A percentile compares a stretch with the other conserved stretches of the same genome.
Conservation (phyloP, 345 rosid genomes). For the Raphanus raphanistrum region DNA sequence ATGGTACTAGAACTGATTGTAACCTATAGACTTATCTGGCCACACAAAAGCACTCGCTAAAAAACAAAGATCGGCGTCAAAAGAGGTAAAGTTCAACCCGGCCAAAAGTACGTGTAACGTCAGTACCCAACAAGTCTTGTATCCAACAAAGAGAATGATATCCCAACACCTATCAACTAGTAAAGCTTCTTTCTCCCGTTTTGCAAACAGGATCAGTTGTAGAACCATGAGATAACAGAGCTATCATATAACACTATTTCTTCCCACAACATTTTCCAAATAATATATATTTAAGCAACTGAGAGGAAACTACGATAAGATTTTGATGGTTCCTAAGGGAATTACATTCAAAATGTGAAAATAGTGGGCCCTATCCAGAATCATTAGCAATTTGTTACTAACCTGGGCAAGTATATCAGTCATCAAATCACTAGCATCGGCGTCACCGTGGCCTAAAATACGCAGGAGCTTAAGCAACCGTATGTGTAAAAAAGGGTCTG, state of each 20-base stretch:
- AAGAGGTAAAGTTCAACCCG: slow-evolving; percentile 2
- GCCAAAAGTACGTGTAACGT: not conserved
- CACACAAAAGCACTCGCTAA: not conserved
- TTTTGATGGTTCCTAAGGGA: not conserved
- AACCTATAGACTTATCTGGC: not conserved
- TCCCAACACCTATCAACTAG: slow-evolving; percentile 7
- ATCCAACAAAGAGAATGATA: slow-evolving; percentile 16
- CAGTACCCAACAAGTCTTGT: not conserved
- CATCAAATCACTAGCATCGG: slow-evolving; percentile 93
- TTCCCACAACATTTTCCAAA: not conserved
- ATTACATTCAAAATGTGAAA: not conserved
- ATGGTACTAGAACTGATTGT: not conserved
- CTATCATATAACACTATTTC: not conserved
- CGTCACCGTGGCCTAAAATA: slow-evolving; percentile 90
- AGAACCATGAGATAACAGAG: slow-evolving; percentile 8
- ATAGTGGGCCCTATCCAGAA: slow-evolving; percentile 13
- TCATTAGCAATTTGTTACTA: slow-evolving; percentile 15
- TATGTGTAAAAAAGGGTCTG: slow-evolving; percentile 98
- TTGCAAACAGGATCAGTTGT: slow-evolving; percentile 16
- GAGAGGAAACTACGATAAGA: not conserved
- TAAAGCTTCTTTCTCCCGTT: not conserved
- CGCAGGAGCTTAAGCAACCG: slow-evolving; percentile 88
- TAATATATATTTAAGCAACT: not conserved
- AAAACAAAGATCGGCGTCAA: slow-evolving; percentile 4
- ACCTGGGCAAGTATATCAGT: slow-evolving; percentile 99